Evolutionary conservation across 2,329 filamentous ascomycete genomes (phyloP).

Genomic region (Cladosporium sp.): DNA sequence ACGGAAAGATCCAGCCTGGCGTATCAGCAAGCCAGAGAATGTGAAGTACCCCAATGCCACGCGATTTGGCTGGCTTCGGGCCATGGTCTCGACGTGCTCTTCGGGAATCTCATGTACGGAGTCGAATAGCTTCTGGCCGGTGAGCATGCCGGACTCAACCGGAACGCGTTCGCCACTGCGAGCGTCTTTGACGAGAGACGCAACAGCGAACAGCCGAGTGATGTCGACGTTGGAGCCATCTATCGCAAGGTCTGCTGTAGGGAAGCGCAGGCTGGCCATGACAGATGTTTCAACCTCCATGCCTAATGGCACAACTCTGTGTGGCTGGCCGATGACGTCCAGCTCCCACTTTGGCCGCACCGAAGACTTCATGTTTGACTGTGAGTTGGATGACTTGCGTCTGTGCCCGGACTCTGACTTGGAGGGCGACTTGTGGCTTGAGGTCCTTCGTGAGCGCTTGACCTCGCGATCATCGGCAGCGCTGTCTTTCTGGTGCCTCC

Average conservation of each 20-base stretch:
- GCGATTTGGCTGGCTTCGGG: conserved; percentile 31
- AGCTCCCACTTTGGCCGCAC: conserved; percentile 32
- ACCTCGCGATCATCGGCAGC: conserved; percentile 13
- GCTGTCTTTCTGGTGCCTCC: conserved; percentile 16
- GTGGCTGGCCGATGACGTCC: conserved; percentile 36
- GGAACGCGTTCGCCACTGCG: conserved; percentile 31
- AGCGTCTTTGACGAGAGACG: conserved; percentile 32
- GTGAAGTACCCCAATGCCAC: conserved; percentile 34
- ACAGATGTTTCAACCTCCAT: conserved; percentile 33
- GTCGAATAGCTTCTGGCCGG: conserved; percentile 36
- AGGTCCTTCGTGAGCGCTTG: conserved; percentile 10
- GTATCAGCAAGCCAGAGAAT: conserved; percentile 34
- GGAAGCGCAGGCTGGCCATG: conserved; percentile 32
- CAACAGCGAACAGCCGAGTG: conserved; percentile 31
- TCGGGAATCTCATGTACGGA: conserved; percentile 34
- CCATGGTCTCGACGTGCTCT: conserved; percentile 29
- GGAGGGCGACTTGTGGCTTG: conserved; percentile 26
- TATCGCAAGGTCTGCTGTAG: conserved; percentile 26
- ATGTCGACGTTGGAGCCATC: conserved; percentile 30
- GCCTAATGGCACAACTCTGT: conserved; percentile 28
- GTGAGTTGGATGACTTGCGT: conserved; percentile 26
- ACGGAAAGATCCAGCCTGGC: conserved; percentile 34
- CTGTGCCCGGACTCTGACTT: conserved; percentile 31
- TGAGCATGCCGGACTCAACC: conserved; percentile 32
- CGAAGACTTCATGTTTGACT: conserved; percentile 19